Evolutionary conservation across 208 protist species (phyloP).

Genomic region (Entamoeba dispar): DNA sequence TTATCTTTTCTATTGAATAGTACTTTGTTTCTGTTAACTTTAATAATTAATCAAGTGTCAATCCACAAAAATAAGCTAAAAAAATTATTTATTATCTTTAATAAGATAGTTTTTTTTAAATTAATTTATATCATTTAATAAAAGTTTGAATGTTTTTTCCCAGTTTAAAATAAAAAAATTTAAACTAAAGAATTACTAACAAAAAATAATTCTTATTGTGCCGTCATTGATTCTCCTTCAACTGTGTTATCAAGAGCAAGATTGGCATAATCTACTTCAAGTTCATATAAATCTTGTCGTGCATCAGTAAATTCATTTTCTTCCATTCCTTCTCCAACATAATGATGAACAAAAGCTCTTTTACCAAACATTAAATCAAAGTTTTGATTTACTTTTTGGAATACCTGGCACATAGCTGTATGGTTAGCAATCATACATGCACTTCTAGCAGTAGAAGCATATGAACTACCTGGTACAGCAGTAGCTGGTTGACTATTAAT

Average conservation of each 20-base stretch:
- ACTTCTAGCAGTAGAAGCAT: constrained; percentile 42
- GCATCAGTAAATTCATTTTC: constrained; percentile 48
- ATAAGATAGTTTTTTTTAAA: too few relatives aligned
- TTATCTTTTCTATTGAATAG: too few relatives aligned
- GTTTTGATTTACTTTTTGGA: constrained; percentile 40
- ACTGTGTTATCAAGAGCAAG: constrained; percentile 37
- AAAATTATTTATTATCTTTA: too few relatives aligned
- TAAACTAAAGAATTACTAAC: too few relatives aligned
- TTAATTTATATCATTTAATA: too few relatives aligned
- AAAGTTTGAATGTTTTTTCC: too few relatives aligned
- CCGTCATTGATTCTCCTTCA: constrained; percentile 5
- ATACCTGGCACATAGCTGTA: constrained; percentile 46
- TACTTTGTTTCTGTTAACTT: too few relatives aligned
- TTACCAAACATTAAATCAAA: constrained; percentile 52
- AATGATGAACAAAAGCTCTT: constrained; percentile 52
- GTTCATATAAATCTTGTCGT: constrained; percentile 41
- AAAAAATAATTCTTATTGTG: too few relatives aligned
- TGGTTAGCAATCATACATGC: constrained; percentile 42
- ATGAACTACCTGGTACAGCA: constrained; percentile 69
- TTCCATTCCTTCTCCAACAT: constrained; percentile 51
- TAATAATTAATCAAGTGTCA: too few relatives aligned
- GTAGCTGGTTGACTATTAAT: constrained; percentile 84
- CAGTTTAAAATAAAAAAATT: too few relatives aligned
- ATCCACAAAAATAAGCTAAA: too few relatives aligned
- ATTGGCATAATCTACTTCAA: constrained; percentile 48